Evolutionary conservation across 192 early-diverging fungal species (phyloP), one percentile per base, ranked within the genome.

Genomic region (Pilobolus umbonatus): DNA sequence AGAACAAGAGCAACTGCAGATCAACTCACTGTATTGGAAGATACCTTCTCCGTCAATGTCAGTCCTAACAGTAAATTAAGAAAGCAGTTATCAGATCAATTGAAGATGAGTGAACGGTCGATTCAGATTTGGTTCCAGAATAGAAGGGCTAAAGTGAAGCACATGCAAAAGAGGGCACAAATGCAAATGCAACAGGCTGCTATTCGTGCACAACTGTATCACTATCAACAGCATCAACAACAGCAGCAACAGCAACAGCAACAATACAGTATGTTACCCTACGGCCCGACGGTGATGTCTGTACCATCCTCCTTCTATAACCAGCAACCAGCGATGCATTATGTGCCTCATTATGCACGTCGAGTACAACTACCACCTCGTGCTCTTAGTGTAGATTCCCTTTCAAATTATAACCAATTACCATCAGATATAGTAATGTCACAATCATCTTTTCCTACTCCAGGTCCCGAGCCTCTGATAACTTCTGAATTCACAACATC

Each of bases 1-100:
- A 77, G 86, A 32, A 74, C 80, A n/a, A 73, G 87, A 61, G 87
- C 88, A 26, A 83, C 85, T 11, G 71, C 76, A 8, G 83, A 85
- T 47, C 83, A 85, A 35, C 64, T 83, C 1, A 80, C 81, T 6
- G 81, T 85, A 39, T 68, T 85, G 12, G 83, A 85, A 72, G 81
- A 88, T 34, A 84, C 86, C 2, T 90, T 88, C 59, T 61, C 71
- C 34, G 72, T 75, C 5, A 80, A 89, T 60, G 78, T 82, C 28
- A 83, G 80, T 26, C 89, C 89, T 35, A 82, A 78, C 56, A 72
- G 77, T 25, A 81, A 84, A 49, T 65, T 82, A 21, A 78, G 89
- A 2, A 80, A 86, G 44, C 75, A 78, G 14, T 65, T 91, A 11
- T 81, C 84, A 19, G 81, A 85, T 60, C 69, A 75, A 44, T 60